These are phyloP conservation scores for Apophysomyces trapeziformis DNA, from an alignment of 371 early-diverging fungal genomes.

Conservation along the genomic window DNA sequence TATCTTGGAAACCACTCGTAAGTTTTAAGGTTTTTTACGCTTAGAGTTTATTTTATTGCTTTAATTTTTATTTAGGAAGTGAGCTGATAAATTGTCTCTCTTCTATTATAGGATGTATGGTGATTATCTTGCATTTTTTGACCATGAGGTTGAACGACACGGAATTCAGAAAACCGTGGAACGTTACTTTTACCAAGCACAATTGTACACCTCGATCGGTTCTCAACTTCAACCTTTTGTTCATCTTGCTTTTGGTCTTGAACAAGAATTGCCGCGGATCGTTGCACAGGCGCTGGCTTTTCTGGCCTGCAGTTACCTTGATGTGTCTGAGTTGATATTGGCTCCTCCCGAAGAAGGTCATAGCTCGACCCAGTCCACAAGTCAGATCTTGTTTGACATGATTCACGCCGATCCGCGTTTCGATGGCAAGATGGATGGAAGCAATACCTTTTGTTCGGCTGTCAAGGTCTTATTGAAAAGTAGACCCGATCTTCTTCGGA, in stretches of 20 bases:
- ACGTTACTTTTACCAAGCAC: slow-evolving; percentile 18
- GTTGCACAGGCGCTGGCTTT: slow-evolving; percentile 46
- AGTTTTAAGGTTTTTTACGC: slow-evolving; percentile 1
- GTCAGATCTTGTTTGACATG: slow-evolving; percentile 34
- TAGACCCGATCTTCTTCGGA: slow-evolving; percentile 31
- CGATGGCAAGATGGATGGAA: slow-evolving; percentile 39
- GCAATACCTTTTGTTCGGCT: slow-evolving; percentile 33
- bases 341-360: not conserved
- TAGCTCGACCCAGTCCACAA: not conserved
- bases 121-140: slow-evolving; percentile 40
- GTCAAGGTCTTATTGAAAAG: slow-evolving; percentile 38
- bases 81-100: slow-evolving; percentile 13
- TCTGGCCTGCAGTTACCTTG: slow-evolving; percentile 31
- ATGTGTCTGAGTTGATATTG: slow-evolving; percentile 12
- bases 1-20: slow-evolving; percentile 37
- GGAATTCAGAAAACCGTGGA: slow-evolving; percentile 33
- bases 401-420: slow-evolving; percentile 39
- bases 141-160: slow-evolving; percentile 21
- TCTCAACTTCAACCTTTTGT: slow-evolving; percentile 46
- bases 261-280: slow-evolving; percentile 32
- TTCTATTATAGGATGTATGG: slow-evolving; percentile 27
- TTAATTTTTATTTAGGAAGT: not conserved
- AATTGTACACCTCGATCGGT: slow-evolving; percentile 32
- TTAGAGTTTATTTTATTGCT: not conserved
- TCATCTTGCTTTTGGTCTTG: slow-evolving; percentile 47